Evolutionary conservation across 345 rosid genomes (phyloP), one percentile per base, ranked within the genome.

Genomic region (Camelina neglecta): DNA sequence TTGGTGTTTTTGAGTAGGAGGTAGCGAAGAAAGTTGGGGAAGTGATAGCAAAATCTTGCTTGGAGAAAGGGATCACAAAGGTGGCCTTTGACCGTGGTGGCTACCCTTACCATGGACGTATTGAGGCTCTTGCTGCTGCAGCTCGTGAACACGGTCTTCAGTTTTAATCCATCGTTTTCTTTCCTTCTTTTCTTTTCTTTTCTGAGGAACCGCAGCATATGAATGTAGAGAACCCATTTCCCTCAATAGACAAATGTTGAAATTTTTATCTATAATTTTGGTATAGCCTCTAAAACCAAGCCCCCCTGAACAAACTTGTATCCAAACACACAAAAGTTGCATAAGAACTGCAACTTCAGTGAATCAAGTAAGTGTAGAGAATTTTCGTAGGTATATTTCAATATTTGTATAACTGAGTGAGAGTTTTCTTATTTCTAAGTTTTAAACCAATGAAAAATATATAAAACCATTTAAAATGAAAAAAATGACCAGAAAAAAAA

Each of bases 31-130:
- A 68, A 81, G 84, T 94, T n/a, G 98, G 98, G 33, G 93, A 87
- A 84, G 66, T 67, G 31, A 86, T 94, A 56, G 97, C 96, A 16
- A 94, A 88, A 72, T 78, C 91, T 7, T 94, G 97, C 72, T 71
- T 92, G 82, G 98, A 92, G 85, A 89, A 90, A 82, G 98, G 97
- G 55, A 92, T 92, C 76, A 79, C 86, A 16, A 90, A 89, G 78
- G 97, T 94, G 31, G 95, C 96, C 15, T 94, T 92, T 55, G 96
- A 94, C 74, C 85, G 93, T 60, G 97, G 96, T 51, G 98, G 98
- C 29, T 94, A 87, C 69, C 96, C 87, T 23, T 92, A 94, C 84
- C 97, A 94, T 81, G 98, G 98, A 58, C 93, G 96, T 0, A 74
- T 92, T 48, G 79, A 86, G 72, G 98, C 92, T 60, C 83, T 94